Conservation (phyloP, 768 basidiomycete genomes). For the Gautieria morchelliformis region DNA sequence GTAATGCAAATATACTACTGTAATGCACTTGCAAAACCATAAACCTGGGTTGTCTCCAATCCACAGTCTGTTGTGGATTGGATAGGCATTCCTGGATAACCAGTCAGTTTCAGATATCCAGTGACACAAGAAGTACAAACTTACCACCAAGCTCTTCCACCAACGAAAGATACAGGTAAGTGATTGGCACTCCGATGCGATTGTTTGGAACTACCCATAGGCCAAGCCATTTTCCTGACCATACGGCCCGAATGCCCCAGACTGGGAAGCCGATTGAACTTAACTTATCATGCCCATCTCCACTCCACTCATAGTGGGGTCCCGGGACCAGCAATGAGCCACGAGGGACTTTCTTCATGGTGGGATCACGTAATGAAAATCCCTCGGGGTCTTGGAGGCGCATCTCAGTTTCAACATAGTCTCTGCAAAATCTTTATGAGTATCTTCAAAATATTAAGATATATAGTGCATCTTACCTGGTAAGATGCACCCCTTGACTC, state of each 20-base stretch:
- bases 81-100: constrained; percentile 22
- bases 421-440: neutral
- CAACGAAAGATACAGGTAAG: constrained; percentile 19
- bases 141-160: constrained; percentile 19
- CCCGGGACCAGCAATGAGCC: constrained; percentile 15
- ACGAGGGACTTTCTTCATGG: neutral
- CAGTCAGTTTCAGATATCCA: neutral
- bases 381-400: constrained; percentile 15
- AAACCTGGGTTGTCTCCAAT: constrained; percentile 23
- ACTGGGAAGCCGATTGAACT: constrained; percentile 23
- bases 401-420: neutral
- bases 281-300: constrained; percentile 29
- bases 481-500: neutral
- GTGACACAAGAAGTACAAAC: neutral
- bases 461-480: neutral
- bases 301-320: constrained; percentile 20
- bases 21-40: constrained; percentile 22
- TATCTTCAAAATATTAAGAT: neutral
- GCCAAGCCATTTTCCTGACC: constrained; percentile 20
- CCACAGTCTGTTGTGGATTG: constrained; percentile 29
- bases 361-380: constrained; percentile 10
- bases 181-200: constrained; percentile 15
- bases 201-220: constrained; percentile 26
- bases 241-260: constrained; percentile 21
- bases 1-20: constrained; percentile 14